A percentile compares a stretch with the other conserved stretches of the same genome.
These are phyloP conservation scores for Coemansia sp. DNA, from an alignment of 371 early-diverging fungal genomes.

Conservation along the genomic window DNA sequence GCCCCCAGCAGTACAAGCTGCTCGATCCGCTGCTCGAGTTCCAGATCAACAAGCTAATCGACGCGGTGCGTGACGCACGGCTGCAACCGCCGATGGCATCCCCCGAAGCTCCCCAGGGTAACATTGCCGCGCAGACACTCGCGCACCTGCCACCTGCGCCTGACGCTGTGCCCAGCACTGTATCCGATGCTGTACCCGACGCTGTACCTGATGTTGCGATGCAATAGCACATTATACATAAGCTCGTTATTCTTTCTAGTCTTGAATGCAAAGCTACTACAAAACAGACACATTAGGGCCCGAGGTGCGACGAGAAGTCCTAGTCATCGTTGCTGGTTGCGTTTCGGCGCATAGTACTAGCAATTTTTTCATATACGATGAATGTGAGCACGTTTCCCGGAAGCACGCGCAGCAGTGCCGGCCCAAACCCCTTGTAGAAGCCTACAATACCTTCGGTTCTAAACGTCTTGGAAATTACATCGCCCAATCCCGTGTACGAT, in stretches of 20 bases:
- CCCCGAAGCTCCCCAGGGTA: too few species aligned
- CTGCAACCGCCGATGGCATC: too few species aligned
- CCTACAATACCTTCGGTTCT: conserved; percentile 77
- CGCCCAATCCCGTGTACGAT: conserved; percentile 42
- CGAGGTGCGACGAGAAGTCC: too few species aligned
- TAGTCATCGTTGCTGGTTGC: not conserved
- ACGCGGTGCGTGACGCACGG: conserved; percentile 35
- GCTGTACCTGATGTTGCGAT: too few species aligned
- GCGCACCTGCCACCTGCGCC: too few species aligned
- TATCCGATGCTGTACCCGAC: too few species aligned
- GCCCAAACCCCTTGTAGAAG: conserved; percentile 94
- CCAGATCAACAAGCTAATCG: conserved; percentile 42
- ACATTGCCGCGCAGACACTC: too few species aligned
- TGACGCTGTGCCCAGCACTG: too few species aligned
- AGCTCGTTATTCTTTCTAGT: too few species aligned
- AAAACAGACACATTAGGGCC: too few species aligned
- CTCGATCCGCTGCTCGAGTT: conserved; percentile 47
- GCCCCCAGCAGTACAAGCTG: conserved; percentile 47
- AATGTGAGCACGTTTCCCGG: conserved; percentile 96
- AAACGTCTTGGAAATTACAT: conserved; percentile 71
- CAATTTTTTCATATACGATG: conserved; percentile 87
- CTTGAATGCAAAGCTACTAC: too few species aligned
- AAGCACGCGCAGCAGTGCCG: conserved; percentile 83
- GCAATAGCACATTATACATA: too few species aligned
- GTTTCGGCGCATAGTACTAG: conserved; percentile 62